Base-by-base conservation (phyloP, 2,329 filamentous ascomycete genomes). In the Chaetothyriales sp. region DNA sequence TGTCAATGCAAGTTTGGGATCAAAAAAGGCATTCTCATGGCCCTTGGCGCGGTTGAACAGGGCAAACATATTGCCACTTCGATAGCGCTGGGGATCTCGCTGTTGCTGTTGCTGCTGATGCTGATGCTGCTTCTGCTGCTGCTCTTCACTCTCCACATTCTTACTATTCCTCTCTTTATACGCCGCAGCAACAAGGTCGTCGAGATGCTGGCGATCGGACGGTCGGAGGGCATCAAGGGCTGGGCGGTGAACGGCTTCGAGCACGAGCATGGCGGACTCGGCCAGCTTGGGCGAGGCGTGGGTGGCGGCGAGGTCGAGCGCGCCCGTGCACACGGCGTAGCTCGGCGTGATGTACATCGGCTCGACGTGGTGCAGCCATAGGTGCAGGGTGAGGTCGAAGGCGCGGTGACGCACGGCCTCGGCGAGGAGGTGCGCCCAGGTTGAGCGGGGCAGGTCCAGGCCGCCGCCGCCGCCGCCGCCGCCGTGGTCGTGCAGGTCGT, bases 401-500 rank as follows among this genome's bases (percentile, higher is more conserved):
- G 84, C 69, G 43, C 76, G 73, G 22, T 72, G 72, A 47, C 74
- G 72, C 57, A 81, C 83, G 53, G 85, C 88, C n/a, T 73, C 69
- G 56, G 89, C 85, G n/a, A 96, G 72, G 28, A 92, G 67, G 59
- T 83, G 79, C 48, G 77, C 75, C 76, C 86, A 87, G 2, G 89
- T 64, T 28, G 70, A 74, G 7, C 66, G 62, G n/a, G 72, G 74
- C 50, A 81, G 69, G 12, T 71, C 66, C 6, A 69, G 59, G 28
- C 64, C 62, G 36, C 22, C 6, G 18, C 64, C 62, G 36, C n/a
- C n/a, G n/a, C n/a, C n/a, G 28, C 64, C 62, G 36, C 22, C 6
- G 18, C 64, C 62, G 36, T 70, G 66, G 39, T 71, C 66, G 22
- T 72, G 64, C 47, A 83, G 77, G 53, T 76, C 71, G 48, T 77